phyloP scores from a whole-genome alignment of 225 moss, liverwort and hornwort genomes.

The Neckera pumila region DNA sequence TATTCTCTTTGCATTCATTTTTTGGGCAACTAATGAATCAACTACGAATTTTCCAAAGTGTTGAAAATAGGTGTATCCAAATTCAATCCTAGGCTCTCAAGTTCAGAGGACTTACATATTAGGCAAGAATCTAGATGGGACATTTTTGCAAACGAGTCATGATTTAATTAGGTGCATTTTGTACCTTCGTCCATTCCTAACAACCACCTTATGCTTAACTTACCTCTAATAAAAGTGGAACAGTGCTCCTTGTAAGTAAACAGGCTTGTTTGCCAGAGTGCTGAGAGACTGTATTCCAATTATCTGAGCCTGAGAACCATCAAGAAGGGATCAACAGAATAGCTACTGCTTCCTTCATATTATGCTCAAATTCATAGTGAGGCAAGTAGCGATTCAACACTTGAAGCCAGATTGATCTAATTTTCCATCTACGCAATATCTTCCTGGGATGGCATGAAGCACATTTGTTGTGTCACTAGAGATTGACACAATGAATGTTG shows the following conservation, averaged over 20 bases:
- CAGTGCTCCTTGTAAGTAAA: background rate
- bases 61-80: background rate
- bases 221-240: background rate
- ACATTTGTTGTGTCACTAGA: background rate
- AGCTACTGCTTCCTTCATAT: background rate
- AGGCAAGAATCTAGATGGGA: background rate
- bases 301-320: background rate
- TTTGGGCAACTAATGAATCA: background rate
- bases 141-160: background rate
- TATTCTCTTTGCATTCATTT: background rate
- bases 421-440: background rate
- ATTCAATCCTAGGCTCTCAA: background rate
- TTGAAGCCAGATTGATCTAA: background rate
- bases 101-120: background rate
- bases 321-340: background rate
- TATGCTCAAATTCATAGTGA: background rate
- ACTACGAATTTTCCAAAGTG: background rate
- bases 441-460: background rate
- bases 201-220: background rate
- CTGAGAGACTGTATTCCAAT: background rate
- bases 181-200: background rate
- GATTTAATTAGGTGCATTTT: background rate
- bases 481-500: background rate
- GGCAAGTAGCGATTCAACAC: background rate
- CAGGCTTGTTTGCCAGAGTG: too few species aligned